Evolutionary conservation across 176 grass and related monocot species (phyloP).

Genomic region (Echinochloa phyllopogon): DNA sequence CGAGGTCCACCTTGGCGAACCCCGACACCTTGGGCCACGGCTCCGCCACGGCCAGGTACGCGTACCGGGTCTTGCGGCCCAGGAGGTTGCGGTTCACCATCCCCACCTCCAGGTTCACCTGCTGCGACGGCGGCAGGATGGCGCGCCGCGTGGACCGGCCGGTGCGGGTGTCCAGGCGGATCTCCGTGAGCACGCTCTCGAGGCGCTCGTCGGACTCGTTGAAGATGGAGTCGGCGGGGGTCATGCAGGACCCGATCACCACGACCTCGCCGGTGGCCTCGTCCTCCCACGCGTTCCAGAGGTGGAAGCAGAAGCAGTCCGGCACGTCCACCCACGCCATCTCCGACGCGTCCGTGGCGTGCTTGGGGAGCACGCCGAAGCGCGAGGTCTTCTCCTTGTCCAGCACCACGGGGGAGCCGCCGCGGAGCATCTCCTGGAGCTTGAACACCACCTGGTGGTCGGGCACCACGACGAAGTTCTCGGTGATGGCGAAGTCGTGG

Average conservation of each 20-base stretch:
- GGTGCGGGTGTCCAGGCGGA: constrained; percentile 77
- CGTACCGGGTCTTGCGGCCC: constrained; percentile 75
- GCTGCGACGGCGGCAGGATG: constrained; percentile 48
- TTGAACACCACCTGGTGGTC: constrained; percentile 96
- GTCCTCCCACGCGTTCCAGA: constrained; percentile 99
- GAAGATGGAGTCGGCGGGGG: constrained; percentile 93
- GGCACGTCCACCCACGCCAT: constrained; percentile 90
- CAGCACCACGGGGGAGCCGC: constrained; percentile 83
- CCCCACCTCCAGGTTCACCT: constrained; percentile 93
- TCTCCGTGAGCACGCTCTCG: constrained; percentile 84
- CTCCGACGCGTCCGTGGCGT: constrained; percentile 63
- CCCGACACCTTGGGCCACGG: constrained; percentile 97
- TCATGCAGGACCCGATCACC: constrained; percentile 94
- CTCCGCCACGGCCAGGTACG: constrained; percentile 90
- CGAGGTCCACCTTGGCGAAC: constrained; percentile 89
- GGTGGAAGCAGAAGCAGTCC: constrained; percentile 99
- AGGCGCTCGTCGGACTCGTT: constrained; percentile 82
- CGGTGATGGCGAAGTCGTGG: constrained; percentile 98
- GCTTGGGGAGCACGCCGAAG: constrained; percentile 84
- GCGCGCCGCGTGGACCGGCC: constrained; percentile 69
- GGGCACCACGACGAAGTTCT: constrained; percentile 76
- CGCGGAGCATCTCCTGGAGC: constrained; percentile 93
- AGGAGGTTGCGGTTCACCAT: constrained; percentile 87
- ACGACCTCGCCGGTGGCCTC: constrained; percentile 70
- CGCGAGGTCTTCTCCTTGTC: constrained; percentile 80